Base-by-base conservation (phyloP, 148 eudicot species). In the Pouteria glomerata region DNA sequence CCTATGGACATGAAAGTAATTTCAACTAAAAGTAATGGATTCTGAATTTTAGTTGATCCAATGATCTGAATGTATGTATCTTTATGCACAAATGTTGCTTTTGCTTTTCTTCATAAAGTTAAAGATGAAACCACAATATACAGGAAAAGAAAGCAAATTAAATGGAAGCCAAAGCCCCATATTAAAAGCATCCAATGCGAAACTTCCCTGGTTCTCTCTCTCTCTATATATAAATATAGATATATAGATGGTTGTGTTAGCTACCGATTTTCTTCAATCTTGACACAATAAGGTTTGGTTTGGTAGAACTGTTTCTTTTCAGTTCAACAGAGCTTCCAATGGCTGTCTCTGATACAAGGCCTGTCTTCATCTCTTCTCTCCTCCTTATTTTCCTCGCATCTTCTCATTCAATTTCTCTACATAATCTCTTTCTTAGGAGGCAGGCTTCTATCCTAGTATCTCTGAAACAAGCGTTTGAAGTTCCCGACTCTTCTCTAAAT, bases 361-460 rank as follows among this genome's bases (percentile, higher is more conserved):
- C 69, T 21, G 42, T 23, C 68, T 62, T 83, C 73, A 15, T 57
- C 44, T 56, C 50, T 68, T 79, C 53, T 60, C 75, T 81, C 70
- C 48, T 76, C 33, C 60, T 74, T 33, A 24, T 77, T 35, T 31
- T 74, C 57, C 19, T 72, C 29, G 14, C 68, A 29, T 71, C 75
- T 71, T 77, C 63, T 34, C 29, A 33, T 29, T 73, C 79, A 2
- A 7, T 57, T 57, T 68, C 81, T 58, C 66, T 76, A 4, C 68
- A 68, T 42, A 42, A 47, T 45, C 63, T 56, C 3, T 74, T 72
- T 37, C 77, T 77, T 55, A 75, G 66, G 56, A 64, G 35, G n/a
- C 87, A 86, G 53, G 90, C 90, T 66, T 67, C 79, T 56, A 69
- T 77, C 58, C 67, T 86, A 0, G 56, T 86, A 42, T 77, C 87